Base-by-base conservation (phyloP, 441 rosid species). In the Raphanus hybrid region DNA sequence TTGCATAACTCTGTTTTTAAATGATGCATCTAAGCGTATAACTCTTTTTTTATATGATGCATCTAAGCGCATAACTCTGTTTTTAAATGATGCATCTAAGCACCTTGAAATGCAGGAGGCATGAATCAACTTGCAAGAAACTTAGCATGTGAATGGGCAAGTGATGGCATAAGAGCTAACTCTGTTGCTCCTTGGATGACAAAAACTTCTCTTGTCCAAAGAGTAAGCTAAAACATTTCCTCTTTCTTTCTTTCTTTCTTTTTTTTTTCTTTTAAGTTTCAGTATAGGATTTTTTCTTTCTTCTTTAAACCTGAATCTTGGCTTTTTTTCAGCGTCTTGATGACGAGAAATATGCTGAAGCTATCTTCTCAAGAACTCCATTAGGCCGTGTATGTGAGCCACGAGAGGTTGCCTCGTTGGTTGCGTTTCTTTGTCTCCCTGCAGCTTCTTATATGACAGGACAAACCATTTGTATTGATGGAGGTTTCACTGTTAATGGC, bases 401-500 rank as follows among this genome's bases (percentile, higher is more conserved):
- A 1, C 39, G 71, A 58, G 84, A 83, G 43, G 85, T 83, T 18
- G 75, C 82, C 0, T 63, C 85, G 0, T 10, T 75, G 55, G 86
- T 79, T 59, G 77, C 84, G 8, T 83, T 83, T 64, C 54, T 8
- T 3, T 81, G 82, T 71, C 43, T 85, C 41, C 84, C 85, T 1
- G 88, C 83, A 48, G 54, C 54, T 48, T 48, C 54, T 12, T 48
- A 48, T 48, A 48, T 48, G 4, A 48, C 54, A 3, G 84, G 88
- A 8, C 83, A 86, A 68, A 71, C 73, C 32, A 76, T 78, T 23
- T 82, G 73, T 64, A 77, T 86, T 9, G 89, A 84, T 72, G 87
- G 86, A 43, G 86, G 84, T 26, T 14, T 70, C 14, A 82, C 82
- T 10, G 69, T 74, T 6, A 82, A 75, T 18, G 82, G 84, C 52